Conservation (phyloP, 1,139 yeast genomes). For the Debaryomycetaceae sp. region DNA sequence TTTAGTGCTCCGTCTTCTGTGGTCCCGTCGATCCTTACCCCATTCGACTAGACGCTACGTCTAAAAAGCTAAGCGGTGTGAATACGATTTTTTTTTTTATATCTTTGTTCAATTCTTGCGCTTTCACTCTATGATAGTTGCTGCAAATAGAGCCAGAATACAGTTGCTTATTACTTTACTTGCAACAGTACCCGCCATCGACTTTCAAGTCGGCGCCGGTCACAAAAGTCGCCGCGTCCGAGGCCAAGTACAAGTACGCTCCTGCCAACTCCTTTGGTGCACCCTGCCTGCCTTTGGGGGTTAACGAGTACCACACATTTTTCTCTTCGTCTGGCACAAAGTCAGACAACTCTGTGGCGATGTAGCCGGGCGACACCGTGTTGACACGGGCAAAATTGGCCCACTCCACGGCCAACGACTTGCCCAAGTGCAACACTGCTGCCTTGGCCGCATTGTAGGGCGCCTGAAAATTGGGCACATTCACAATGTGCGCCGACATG, state of each 20-base stretch:
- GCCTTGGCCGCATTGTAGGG: constrained; percentile 50
- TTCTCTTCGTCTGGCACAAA: constrained; percentile 34
- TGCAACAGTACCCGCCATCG: constrained; percentile 41
- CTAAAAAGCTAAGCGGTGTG: too few relatives aligned
- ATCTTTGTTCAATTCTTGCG: too few relatives aligned
- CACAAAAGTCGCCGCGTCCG: constrained; percentile 39
- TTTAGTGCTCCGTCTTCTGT: too few relatives aligned
- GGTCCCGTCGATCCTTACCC: too few relatives aligned
- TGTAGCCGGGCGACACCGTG: constrained; percentile 30
- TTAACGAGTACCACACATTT: constrained; percentile 31
- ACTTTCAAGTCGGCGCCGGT: constrained; percentile 45
- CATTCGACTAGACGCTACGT: too few relatives aligned
- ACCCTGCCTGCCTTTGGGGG: constrained; percentile 18
- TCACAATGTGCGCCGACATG: constrained; percentile 63
- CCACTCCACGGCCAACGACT: constrained; percentile 30
- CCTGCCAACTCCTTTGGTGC: constrained; percentile 38
- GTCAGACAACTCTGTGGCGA: constrained; percentile 48
- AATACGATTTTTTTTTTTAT: too few relatives aligned
- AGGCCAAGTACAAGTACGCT: constrained; percentile 39
- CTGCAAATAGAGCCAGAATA: too few relatives aligned
- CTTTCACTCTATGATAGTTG: too few relatives aligned
- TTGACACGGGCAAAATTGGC: constrained; percentile 30
- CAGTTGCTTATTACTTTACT: too few relatives aligned
- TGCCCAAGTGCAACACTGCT: constrained; percentile 27
- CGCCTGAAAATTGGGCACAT: constrained; percentile 62